Base-by-base conservation (phyloP, 257 asterid genomes). In the Lantana camara region DNA sequence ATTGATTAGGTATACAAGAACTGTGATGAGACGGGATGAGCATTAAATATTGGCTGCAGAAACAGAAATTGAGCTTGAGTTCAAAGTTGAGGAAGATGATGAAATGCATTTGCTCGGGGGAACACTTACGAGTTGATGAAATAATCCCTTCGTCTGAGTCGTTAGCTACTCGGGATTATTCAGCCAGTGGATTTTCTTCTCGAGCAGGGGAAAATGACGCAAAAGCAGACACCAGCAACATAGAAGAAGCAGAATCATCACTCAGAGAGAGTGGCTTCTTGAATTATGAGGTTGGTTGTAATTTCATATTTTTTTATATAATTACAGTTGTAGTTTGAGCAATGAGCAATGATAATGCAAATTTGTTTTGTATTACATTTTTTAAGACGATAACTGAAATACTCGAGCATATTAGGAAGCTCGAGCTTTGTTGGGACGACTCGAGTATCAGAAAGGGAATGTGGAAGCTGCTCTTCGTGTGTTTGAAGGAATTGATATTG, bases 91-190 rank as follows among this genome's bases (percentile, higher is more conserved):
- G 63, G 60, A 83, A 85, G 89, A 89, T 91, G 98, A 86, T 89
- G 97, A 91, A 91, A 71, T 89, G 98, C 80, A 91, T 91, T 65
- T 89, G 96, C 86, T 91, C 98, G 2, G 95, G 95, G 34, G 97
- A 91, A 76, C 95, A 85, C 42, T 22, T 85, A 7, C 65, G 80
- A 74, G 85, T 38, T 23, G 96, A 86, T 40, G 98, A 91, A 69
- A 77, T 68, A 22, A 82, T 85, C 57, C 92, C 80, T 51, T 91
- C 98, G 7, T 91, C 98, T 0, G 98, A 89, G 58, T 91, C 98
- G 35, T 79, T 89, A 19, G 98, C 98, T 5, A 91, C 98, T 56
- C 81, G 96, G 57, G 98, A 91, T 77, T 91, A 89, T 79, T 91
- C 98, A 13, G 96, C 90, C 16, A 83, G 98, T 52, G 95, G 93